These are phyloP conservation scores for Ogataea hybrid DNA, from an alignment of 1,139 yeast genomes.

Conservation along the genomic window DNA sequence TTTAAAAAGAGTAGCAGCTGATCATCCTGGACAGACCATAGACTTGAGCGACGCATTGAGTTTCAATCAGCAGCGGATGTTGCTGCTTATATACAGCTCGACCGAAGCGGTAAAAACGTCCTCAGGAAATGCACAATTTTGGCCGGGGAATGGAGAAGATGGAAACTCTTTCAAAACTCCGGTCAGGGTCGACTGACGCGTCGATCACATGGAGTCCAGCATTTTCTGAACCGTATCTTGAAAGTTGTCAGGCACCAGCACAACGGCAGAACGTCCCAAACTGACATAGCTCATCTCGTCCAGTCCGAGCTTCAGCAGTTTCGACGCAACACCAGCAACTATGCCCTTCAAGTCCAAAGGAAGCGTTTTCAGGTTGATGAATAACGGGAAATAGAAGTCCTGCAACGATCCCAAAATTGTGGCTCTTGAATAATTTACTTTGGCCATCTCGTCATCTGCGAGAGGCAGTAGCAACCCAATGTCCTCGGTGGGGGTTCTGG, in stretches of 20 bases:
- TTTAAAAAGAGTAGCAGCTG: slow-evolving; percentile 63
- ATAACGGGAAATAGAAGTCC: slow-evolving; percentile 57
- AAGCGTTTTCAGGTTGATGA: slow-evolving; percentile 51
- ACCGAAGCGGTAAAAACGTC: not conserved
- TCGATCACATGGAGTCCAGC: slow-evolving; percentile 4
- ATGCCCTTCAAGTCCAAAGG: slow-evolving; percentile 67
- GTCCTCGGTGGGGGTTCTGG: slow-evolving; percentile 52
- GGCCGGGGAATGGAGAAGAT: not conserved
- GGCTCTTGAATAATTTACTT: slow-evolving; percentile 43
- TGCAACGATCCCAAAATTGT: slow-evolving; percentile 54
- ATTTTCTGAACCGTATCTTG: slow-evolving; percentile 10
- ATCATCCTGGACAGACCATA: slow-evolving; percentile 82
- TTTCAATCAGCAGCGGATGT: not conserved
- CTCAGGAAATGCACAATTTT: not conserved
- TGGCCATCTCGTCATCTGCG: slow-evolving; percentile 36
- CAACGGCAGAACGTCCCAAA: slow-evolving; percentile 60
- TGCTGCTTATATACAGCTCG: not conserved
- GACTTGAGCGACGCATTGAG: slow-evolving; percentile 20
- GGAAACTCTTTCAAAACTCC: slow-evolving; percentile 3
- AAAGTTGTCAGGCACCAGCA: slow-evolving; percentile 54
- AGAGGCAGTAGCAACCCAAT: slow-evolving; percentile 55
- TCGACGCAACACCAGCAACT: slow-evolving; percentile 64
- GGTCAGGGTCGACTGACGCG: slow-evolving; percentile 6
- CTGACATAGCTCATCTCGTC: slow-evolving; percentile 62
- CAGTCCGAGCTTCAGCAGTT: slow-evolving; percentile 34